Evolutionary conservation across 352 stramenopile genomes (phyloP).

Genomic region (Phytophthora ohioensis): DNA sequence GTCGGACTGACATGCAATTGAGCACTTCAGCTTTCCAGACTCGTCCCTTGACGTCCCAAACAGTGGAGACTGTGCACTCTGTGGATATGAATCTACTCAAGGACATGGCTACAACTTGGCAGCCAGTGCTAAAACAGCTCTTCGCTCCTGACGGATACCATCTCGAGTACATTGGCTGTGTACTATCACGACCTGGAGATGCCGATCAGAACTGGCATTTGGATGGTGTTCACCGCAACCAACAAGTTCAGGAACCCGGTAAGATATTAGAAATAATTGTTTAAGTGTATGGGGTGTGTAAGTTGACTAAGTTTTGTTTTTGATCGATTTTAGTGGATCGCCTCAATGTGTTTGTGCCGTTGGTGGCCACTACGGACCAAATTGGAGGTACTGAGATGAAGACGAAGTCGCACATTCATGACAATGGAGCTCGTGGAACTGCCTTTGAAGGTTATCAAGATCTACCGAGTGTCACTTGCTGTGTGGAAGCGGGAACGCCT

Average conservation of each 20-base stretch:
- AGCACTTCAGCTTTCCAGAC: slow-evolving; percentile 32
- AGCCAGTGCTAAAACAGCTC: slow-evolving; percentile 27
- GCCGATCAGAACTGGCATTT: slow-evolving; percentile 83
- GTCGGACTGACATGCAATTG: slow-evolving; percentile 79
- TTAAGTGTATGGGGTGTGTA: neutral
- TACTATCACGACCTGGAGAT: slow-evolving; percentile 70
- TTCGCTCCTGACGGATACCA: slow-evolving; percentile 32
- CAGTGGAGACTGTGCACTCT: slow-evolving; percentile 22
- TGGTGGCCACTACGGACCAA: slow-evolving; percentile 57
- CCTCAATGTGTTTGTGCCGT: slow-evolving; percentile 79
- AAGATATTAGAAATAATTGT: slow-evolving; percentile 2
- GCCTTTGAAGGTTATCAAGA: slow-evolving; percentile 62
- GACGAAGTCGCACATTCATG: slow-evolving; percentile 57
- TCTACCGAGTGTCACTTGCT: slow-evolving; percentile 60
- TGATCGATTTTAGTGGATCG: slow-evolving; percentile 55
- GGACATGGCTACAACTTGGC: slow-evolving; percentile 46
- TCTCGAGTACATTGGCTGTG: slow-evolving; percentile 81
- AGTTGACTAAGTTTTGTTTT: slow-evolving; percentile 3
- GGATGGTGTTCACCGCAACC: slow-evolving; percentile 73
- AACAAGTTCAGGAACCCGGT: slow-evolving; percentile 62
- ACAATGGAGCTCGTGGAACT: slow-evolving; percentile 39
- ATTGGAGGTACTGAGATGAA: slow-evolving; percentile 82
- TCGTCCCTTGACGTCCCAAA: slow-evolving; percentile 1
- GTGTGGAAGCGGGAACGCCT: slow-evolving; percentile 62
- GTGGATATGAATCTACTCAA: slow-evolving; percentile 43